Percentiles rank a stretch among this genome's conserved stretches.
These are phyloP conservation scores for Tricholoma flavovirens DNA, from an alignment of 768 basidiomycete species.

Conservation along the genomic window DNA sequence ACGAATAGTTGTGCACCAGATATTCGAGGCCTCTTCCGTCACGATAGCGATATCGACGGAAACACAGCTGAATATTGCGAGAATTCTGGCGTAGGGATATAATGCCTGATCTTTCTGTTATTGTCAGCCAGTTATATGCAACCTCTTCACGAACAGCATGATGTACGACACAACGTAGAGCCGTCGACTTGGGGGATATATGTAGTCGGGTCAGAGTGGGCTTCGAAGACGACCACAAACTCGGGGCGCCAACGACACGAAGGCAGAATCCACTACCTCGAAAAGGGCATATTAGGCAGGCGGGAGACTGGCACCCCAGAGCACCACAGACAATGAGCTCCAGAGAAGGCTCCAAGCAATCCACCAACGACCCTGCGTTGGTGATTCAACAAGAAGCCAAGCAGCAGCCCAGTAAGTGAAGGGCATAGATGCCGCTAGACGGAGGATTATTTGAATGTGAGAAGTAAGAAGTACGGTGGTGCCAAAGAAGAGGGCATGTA, in stretches of 20 bases:
- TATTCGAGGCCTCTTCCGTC: too few relatives aligned
- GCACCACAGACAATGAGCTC: slow-evolving; percentile 60
- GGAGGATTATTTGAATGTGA: slow-evolving; percentile 83
- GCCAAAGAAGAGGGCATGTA: slow-evolving; percentile 65
- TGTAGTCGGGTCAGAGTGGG: not conserved
- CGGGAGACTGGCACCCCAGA: slow-evolving; percentile 85
- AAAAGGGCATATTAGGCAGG: slow-evolving; percentile 54
- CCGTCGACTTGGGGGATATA: too few relatives aligned
- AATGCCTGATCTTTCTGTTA: too few relatives aligned
- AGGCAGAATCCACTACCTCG: not conserved
- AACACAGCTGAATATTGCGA: too few relatives aligned
- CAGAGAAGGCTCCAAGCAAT: slow-evolving; percentile 75
- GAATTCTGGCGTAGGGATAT: too few relatives aligned
- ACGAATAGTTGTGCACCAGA: too few relatives aligned
- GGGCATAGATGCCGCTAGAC: slow-evolving; percentile 72
- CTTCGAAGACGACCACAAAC: not conserved
- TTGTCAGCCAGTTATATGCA: too few relatives aligned
- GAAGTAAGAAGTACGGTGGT: slow-evolving; percentile 68
- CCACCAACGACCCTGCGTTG: slow-evolving; percentile 54
- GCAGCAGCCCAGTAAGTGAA: slow-evolving; percentile 85
- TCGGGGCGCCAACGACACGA: not conserved
- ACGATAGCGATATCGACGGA: too few relatives aligned
- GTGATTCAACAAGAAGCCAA: slow-evolving; percentile 47
- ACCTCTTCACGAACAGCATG: too few relatives aligned
- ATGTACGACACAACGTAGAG: too few relatives aligned